Base-by-base conservation (phyloP, 2,329 filamentous ascomycete genomes). In the Pseudogymnoascus sp. region DNA sequence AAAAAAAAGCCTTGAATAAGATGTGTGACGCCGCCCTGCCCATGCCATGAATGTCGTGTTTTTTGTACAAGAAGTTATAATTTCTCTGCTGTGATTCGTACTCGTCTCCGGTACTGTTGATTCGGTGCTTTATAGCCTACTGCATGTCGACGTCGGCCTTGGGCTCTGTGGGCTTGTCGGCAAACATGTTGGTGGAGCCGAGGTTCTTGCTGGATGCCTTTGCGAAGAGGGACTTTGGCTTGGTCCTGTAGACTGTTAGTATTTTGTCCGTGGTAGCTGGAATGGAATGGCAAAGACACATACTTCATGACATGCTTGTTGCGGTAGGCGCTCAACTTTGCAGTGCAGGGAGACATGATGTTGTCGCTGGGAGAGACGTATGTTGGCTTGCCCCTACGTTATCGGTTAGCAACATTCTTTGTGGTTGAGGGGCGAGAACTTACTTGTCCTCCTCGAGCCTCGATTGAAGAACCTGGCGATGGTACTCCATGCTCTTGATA, bases 291-390 rank as follows among this genome's bases (percentile, higher is more conserved):
- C 6, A 33, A 6, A 15, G 17, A n/a, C 5, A 82, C 84, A 73
- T 81, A 91, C 88, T 92, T 93, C 77, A 83, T 83, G 66, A 87
- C 87, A 72, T 91, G 88, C 80, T 91, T 92, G 78, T 85, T 90
- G 77, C 90, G 89, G 76, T 93, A 85, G 42, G 88, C 88, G 67
- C 83, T 88, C 70, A 95, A 83, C 82, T 95, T 95, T 75, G 89
- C 88, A 17, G 88, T 89, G 76, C 90, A 92, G 37, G 91, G 91
- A 70, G 88, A 92, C 87, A 92, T 90, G 79, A 96, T 93, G 77
- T 86, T 87, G 76, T 96, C 91, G n/a, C 89, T 93, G 2, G 91
- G 91, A 17, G 89, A 93, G 74, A 93, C 80, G 77, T 93, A 93
- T 40, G 70, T 67, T 67, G 69, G 68, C 44, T 72, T 66, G 63